Base-by-base conservation (phyloP, 2,329 filamentous ascomycete genomes). In the Penicillium polonicum region DNA sequence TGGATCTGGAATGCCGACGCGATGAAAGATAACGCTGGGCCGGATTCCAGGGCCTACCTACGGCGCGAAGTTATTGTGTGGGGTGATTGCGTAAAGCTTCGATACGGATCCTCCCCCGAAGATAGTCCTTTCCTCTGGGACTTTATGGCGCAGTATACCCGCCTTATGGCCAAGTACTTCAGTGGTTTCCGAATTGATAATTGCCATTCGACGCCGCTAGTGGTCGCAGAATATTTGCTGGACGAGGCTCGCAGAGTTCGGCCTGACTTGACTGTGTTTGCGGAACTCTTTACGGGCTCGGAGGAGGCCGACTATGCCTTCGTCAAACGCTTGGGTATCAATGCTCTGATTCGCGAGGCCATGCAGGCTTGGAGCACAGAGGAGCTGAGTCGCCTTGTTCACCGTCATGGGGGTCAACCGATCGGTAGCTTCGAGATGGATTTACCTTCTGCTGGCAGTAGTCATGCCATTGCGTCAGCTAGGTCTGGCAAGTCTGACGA, bases 1-100 rank as follows among this genome's bases (percentile, higher is more conserved):
- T 99, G 94, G 94, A 92, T 99, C 9, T 99, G 94, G 94, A 93
- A 91, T 58, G 93, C 93, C 6, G 95, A 97, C 76, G 93, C 94
- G 1, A 84, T 97, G 75, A 83, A 91, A 43, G 94, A 99, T 77
- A 94, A 97, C 69, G 94, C 94, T 31, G 95, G 95, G 0, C 89
- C 92, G 0, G 82, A 90, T 46, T 96, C 93, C 9, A 87, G 88
- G 55, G 92, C 93, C n/a, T 99, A 99, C 70, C 83, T 99, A n/a
- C 86, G 91, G 52, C 86, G 94, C 65, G 92, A 99, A 74, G 91
- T 99, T 60, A 97, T 99, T 65, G 90, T 97, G 31, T 99, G 94
- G 94, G 92, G 93, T 15, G 94, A 99, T 72, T 99, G 95, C 72
- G 94, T 97, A 61, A 99, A 99, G 79, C 83, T 99, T 52, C 88